Evolutionary conservation across 2,329 filamentous ascomycete genomes (phyloP).

Genomic region (Colletotrichum musicola): DNA sequence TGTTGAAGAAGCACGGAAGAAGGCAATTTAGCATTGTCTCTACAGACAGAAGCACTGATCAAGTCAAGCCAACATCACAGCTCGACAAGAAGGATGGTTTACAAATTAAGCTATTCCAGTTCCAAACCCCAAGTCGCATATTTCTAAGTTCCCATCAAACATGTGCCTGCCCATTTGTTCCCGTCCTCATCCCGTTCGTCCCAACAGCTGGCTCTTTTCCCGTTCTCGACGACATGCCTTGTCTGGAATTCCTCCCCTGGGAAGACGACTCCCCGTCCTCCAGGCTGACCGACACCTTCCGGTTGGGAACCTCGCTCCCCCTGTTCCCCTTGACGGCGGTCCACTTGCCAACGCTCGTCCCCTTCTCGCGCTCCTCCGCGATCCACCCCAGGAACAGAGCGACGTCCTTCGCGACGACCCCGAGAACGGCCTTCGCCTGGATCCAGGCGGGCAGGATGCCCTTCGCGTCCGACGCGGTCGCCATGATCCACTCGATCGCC

Average conservation of each 20-base stretch:
- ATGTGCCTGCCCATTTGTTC: conserved; percentile 25
- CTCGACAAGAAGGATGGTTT: neutral
- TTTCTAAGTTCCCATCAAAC: neutral
- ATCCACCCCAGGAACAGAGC: conserved; percentile 76
- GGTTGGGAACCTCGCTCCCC: conserved; percentile 10
- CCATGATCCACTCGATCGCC: conserved; percentile 81
- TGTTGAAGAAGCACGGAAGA: too few species aligned
- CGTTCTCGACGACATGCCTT: conserved; percentile 25
- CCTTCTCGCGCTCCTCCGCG: conserved; percentile 54
- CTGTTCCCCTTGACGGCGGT: conserved; percentile 34
- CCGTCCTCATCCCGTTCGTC: conserved; percentile 16
- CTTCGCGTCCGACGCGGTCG: conserved; percentile 77
- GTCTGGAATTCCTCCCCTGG: conserved; percentile 31
- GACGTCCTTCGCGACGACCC: conserved; percentile 78
- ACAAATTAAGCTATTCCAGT: conserved; percentile 3
- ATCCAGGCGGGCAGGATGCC: conserved; percentile 75
- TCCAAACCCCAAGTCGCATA: neutral
- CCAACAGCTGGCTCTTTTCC: conserved; percentile 15
- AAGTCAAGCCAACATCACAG: too few species aligned
- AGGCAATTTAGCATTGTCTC: too few species aligned
- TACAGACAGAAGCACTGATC: too few species aligned
- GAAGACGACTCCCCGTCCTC: conserved; percentile 33
- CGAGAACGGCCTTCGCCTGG: conserved; percentile 74
- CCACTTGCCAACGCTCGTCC: conserved; percentile 38
- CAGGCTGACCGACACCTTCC: conserved; percentile 13